Conservation (phyloP, 2,329 filamentous ascomycete species). For the Penicillium sp. region DNA sequence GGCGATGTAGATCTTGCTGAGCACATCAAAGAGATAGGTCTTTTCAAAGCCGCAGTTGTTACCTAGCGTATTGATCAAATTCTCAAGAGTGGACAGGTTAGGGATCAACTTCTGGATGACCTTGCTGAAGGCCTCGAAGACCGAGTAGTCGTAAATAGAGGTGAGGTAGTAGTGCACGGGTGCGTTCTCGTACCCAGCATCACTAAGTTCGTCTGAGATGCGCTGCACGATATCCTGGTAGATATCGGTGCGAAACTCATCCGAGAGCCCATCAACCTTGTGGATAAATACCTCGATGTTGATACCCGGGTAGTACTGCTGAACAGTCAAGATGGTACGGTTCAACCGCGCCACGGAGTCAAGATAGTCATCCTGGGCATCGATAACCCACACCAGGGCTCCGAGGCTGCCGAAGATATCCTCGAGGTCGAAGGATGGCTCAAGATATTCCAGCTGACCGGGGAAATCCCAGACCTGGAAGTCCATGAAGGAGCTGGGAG, state of each 20-base stretch:
- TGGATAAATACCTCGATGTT: conserved; percentile 99
- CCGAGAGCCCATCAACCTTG: conserved; percentile 96
- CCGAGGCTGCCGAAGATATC: conserved; percentile 93
- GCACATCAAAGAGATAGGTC: conserved; percentile 94
- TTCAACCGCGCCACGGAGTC: conserved; percentile 87
- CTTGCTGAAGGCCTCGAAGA: conserved; percentile 97
- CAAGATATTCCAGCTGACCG: conserved; percentile 89
- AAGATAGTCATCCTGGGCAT: conserved; percentile 96
- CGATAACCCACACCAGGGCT: conserved; percentile 96
- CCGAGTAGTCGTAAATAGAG: conserved; percentile 97
- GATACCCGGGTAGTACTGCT: conserved; percentile 85
- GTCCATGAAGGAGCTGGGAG: conserved; percentile 88
- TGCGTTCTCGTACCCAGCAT: conserved; percentile 89
- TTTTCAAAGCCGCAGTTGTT: conserved; percentile 95
- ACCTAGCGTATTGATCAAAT: conserved; percentile 89
- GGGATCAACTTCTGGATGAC: conserved; percentile 98
- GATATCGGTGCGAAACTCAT: conserved; percentile 94
- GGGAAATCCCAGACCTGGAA: conserved; percentile 99
- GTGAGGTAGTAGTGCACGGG: conserved; percentile 95
- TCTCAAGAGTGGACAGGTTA: conserved; percentile 86
- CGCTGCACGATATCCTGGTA: conserved; percentile 95
- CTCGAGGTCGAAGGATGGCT: conserved; percentile 85
- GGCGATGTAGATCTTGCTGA: conserved; percentile 98
- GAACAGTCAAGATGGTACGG: conserved; percentile 82
- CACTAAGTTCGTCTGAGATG: conserved; percentile 92